Evolutionary conservation across 2,329 filamentous ascomycete genomes (phyloP).

Genomic region (Colletotrichum nymphaeae): DNA sequence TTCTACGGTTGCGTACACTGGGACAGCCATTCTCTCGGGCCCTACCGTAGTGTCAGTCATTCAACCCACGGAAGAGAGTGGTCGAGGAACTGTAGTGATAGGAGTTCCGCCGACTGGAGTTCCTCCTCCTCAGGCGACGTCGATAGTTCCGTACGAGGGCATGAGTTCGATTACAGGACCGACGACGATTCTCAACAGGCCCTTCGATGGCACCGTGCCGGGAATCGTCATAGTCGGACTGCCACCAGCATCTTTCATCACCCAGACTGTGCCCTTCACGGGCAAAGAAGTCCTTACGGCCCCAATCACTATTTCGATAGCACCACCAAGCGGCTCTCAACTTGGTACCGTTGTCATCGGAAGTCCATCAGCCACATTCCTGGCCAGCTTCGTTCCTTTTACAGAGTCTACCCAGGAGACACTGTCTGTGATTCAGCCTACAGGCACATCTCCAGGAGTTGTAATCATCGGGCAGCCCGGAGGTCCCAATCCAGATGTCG

Average conservation of each 20-base stretch:
- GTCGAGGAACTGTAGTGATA: conserved; percentile 28
- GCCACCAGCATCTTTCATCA: conserved; percentile 5
- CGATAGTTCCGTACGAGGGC: conserved; percentile 13
- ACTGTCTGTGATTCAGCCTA: conserved; percentile 18
- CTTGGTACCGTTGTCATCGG: conserved; percentile 28
- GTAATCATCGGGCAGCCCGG: conserved; percentile 13
- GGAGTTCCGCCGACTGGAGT: conserved; percentile 2
- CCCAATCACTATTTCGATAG: conserved; percentile 1
- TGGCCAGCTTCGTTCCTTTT: conserved; percentile 1
- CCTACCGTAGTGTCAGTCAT: conserved; percentile 27
- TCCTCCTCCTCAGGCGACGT: conserved; percentile 28
- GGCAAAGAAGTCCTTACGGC: neutral
- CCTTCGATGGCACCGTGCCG: conserved; percentile 1
- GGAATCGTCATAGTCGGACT: conserved; percentile 6
- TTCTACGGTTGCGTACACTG: conserved; percentile 17
- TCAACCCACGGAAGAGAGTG: neutral
- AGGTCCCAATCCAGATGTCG: conserved; percentile 4
- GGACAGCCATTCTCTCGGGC: neutral
- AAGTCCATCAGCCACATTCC: conserved; percentile 4
- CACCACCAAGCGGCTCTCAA: conserved; percentile 20
- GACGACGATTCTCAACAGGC: conserved; percentile 21
- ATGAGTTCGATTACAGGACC: neutral
- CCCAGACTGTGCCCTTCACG: neutral
- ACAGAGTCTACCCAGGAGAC: conserved; percentile 2
- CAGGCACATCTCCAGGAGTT: conserved; percentile 7